Conservation (phyloP, 495 filamentous ascomycete genomes). For the Filosporella fistucella region DNA sequence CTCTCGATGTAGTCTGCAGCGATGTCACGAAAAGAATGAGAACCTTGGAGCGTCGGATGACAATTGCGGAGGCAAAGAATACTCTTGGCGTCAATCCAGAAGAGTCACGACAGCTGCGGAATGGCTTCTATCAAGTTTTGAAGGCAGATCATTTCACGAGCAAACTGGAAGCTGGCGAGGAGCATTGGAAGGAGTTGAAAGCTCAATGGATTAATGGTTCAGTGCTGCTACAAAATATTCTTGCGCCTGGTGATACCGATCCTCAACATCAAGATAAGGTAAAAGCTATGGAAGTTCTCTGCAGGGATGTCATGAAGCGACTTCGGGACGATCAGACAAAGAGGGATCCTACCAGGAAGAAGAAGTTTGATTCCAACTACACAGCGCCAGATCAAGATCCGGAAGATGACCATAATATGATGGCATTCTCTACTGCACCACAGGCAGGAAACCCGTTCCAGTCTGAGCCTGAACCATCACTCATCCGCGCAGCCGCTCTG, state of each 20-base stretch:
- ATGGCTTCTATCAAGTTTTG: constrained; percentile 62
- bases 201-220: constrained; percentile 60
- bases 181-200: constrained; percentile 69
- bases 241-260: constrained; percentile 51
- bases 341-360: constrained; percentile 51
- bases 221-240: constrained; percentile 49
- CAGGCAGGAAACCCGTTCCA: constrained; percentile 20
- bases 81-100: constrained; percentile 68
- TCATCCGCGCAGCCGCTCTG: constrained; percentile 22
- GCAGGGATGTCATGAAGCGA: constrained; percentile 71
- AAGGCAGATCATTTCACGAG: constrained; percentile 67
- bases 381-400: constrained; percentile 5
- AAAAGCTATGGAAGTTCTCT: constrained; percentile 65
- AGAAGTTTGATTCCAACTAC: constrained; percentile 26
- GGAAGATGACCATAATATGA: too few species aligned
- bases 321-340: constrained; percentile 63
- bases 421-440: constrained; percentile 1
- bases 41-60: constrained; percentile 55
- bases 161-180: constrained; percentile 65
- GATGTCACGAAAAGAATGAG: constrained; percentile 80
- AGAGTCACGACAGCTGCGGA: constrained; percentile 60
- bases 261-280: constrained; percentile 50
- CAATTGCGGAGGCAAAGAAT: constrained; percentile 69
- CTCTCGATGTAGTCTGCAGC: constrained; percentile 73
- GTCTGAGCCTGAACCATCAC: constrained; percentile 24